Conservation (phyloP, 768 basidiomycete species). For the Lanmaoa rubissima region DNA sequence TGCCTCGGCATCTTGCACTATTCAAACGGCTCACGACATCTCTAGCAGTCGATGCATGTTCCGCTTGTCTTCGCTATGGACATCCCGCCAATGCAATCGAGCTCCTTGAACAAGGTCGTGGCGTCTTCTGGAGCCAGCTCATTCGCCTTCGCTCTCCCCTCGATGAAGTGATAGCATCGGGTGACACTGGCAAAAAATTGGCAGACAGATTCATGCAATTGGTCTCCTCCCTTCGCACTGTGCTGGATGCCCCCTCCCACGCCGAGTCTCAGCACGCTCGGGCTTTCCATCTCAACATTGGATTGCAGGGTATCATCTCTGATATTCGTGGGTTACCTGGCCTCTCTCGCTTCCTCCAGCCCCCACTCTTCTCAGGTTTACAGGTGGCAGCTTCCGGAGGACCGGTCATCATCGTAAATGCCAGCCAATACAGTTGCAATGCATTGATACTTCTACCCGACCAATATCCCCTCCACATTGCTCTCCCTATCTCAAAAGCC, state of each 20-base stretch:
- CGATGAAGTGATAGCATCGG: background rate
- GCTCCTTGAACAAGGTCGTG: constrained; percentile 31
- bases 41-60: constrained; percentile 6
- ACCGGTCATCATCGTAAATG: constrained; percentile 36
- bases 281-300: background rate
- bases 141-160: constrained; percentile 17
- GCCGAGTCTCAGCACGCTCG: background rate
- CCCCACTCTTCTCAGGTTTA: constrained; percentile 15
- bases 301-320: constrained; percentile 3
- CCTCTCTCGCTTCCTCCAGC: constrained; percentile 30
- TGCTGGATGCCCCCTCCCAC: background rate
- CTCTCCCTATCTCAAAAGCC: background rate
- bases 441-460: constrained; percentile 27
- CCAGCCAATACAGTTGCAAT: constrained; percentile 30
- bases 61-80: constrained; percentile 11
- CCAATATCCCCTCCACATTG: constrained; percentile 1
- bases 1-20: background rate
- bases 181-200: background rate
- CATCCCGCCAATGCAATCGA: constrained; percentile 24
- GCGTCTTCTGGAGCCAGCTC: constrained; percentile 21
- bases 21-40: constrained; percentile 2
- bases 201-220: background rate
- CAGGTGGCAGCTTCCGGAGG: constrained; percentile 21
- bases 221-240: background rate
- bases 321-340: constrained; percentile 16